Percentiles rank a stretch among this genome's conserved stretches.
Conservation (phyloP, 129 eudicot genomes). For the Mikania micrantha region DNA sequence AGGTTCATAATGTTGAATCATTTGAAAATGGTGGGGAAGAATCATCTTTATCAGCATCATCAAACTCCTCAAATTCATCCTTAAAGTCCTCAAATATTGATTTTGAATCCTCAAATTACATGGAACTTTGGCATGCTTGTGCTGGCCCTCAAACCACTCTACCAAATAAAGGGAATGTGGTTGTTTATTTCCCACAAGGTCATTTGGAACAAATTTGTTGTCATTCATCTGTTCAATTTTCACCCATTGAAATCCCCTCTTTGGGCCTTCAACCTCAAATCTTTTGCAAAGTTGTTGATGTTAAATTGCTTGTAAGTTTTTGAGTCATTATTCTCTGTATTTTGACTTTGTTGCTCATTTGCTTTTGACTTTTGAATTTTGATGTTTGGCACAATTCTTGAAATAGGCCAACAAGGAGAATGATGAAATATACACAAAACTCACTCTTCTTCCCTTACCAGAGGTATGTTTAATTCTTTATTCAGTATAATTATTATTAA, state of each 20-base stretch:
- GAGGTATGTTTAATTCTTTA: constrained; percentile 37
- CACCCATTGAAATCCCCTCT: constrained; percentile 49
- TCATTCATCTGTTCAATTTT: constrained; percentile 34
- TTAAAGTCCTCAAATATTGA: constrained; percentile 39
- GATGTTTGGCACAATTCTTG: constrained; percentile 18
- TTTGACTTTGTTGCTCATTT: background rate
- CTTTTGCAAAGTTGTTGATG: constrained; percentile 71
- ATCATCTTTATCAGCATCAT: constrained; percentile 32
- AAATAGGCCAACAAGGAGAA: constrained; percentile 74
- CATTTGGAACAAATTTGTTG: constrained; percentile 62
- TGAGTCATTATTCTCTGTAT: background rate
- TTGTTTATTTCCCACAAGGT: constrained; percentile 84
- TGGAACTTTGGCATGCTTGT: constrained; percentile 95
- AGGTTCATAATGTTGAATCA: constrained; percentile 24
- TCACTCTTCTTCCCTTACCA: constrained; percentile 60
- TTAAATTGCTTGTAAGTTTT: constrained; percentile 78
- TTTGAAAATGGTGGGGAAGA: constrained; percentile 41
- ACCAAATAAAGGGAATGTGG: constrained; percentile 77
- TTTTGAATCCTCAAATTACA: constrained; percentile 31
- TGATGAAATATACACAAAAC: constrained; percentile 83
- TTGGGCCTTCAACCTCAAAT: constrained; percentile 73
- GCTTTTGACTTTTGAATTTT: background rate
- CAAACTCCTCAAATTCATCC: constrained; percentile 41
- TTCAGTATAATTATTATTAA: constrained; percentile 1
- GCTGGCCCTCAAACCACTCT: constrained; percentile 74